Conservation (phyloP, 2,329 filamentous ascomycete genomes). For the Pyricularia pennisetigena region DNA sequence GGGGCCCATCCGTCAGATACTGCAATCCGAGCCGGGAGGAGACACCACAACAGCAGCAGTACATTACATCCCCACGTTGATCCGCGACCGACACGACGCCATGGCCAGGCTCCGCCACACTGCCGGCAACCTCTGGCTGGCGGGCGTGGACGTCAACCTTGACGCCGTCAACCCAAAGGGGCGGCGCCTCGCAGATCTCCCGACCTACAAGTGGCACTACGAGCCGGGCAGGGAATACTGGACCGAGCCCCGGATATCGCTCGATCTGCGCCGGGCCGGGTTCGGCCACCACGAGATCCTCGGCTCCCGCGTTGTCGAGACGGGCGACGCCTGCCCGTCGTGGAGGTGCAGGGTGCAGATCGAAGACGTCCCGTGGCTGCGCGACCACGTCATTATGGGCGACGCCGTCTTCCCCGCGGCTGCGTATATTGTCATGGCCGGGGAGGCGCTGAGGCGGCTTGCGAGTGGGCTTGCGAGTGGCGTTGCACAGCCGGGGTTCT, state of each 20-base stretch:
- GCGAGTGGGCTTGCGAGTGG: not conserved
- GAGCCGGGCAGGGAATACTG: conserved; percentile 14
- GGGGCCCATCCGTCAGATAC: conserved; percentile 16
- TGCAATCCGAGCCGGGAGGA: not conserved
- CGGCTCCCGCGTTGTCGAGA: conserved; percentile 8
- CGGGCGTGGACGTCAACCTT: conserved; percentile 1
- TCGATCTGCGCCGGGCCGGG: conserved; percentile 18
- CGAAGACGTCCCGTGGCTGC: conserved; percentile 24
- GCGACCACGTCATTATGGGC: conserved; percentile 33
- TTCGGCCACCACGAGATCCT: conserved; percentile 14
- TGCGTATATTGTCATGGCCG: conserved; percentile 20
- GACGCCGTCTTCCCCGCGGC: conserved; percentile 29
- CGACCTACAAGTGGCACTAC: conserved; percentile 19
- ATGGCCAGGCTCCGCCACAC: conserved; percentile 3
- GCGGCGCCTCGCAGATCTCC: conserved; percentile 12
- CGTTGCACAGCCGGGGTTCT: conserved; percentile 1
- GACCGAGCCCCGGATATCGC: conserved; percentile 19
- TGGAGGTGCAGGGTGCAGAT: conserved; percentile 10
- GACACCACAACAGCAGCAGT: not conserved
- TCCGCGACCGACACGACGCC: conserved; percentile 3
- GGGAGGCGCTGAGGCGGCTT: conserved; percentile 5
- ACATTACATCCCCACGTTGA: conserved; percentile 6
- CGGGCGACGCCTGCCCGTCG: conserved; percentile 6
- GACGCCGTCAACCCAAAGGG: not conserved
- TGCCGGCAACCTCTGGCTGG: conserved; percentile 7